Evolutionary conservation across 2,329 filamentous ascomycete genomes (phyloP), one percentile per base, ranked within the genome.

Genomic region (Fusarium aywerte): DNA sequence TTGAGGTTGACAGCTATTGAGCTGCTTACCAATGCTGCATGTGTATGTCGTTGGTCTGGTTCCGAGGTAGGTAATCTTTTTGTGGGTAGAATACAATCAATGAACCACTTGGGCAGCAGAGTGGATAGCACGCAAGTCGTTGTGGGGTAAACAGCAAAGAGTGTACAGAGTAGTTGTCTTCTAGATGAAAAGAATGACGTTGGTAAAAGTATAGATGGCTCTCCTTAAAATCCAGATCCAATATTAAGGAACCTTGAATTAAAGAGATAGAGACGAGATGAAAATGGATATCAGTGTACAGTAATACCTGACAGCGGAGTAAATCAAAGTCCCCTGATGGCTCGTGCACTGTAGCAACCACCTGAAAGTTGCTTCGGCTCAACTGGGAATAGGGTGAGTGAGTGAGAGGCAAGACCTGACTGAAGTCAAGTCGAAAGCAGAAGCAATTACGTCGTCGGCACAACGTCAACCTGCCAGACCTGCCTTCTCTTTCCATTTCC

Each of bases 361-460:
- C 54, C 62, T 67, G 64, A 55, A n/a, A 60, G 47, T 47, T 57
- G 44, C 52, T 21, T 44, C 54, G 39, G 16, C 61, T 65, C 38
- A 61, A 65, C 54, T 60, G 40, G 65, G 65, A 68, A 69, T 58
- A 58, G 62, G 51, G 65, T 39, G 67, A 47, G 52, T 21, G 23
- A 33, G n/a, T 42, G 29, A 21, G 18, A 29, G 44, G 25, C 54
- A 58, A 52, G 20, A 23, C 44, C 15, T 15, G 25, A 32, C 29
- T 21, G 29, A 27, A 18, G 42, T 27, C 25, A 27, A 27, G 25
- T 27, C 27, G 11, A 27, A 27, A 45, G n/a, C 45, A 57, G 62
- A 67, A 69, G 66, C 66, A 69, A 69, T 69, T 68, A 68, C 66
- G 66, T 69, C 66, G 62, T 69, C 50, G 36, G 39, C 35, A 23